Base-by-base conservation (phyloP, 768 basidiomycete species). In the Lactarius psammicola region DNA sequence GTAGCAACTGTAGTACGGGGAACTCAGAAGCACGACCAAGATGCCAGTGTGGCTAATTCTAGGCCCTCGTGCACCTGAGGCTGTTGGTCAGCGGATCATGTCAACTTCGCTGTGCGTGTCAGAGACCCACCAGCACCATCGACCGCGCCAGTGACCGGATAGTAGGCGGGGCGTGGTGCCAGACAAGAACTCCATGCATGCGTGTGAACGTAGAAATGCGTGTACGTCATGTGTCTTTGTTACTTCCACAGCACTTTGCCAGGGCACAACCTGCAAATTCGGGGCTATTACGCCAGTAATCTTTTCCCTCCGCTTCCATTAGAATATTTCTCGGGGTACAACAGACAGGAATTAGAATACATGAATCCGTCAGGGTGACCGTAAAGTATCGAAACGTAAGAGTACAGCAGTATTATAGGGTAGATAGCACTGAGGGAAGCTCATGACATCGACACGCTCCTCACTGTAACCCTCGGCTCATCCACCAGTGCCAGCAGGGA, bases 381-480 rank as follows among this genome's bases (percentile, higher is more conserved):
- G 23, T 66, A 62, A 18, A 62, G 11, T 57, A 53, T 8, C 13
- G 33, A 65, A 30, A 26, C 51, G 23, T 42, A 58, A 57, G 34
- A 62, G 31, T 66, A 66, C 65, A 66, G 30, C 36, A 17, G 4
- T 34, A 66, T 57, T 23, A 40, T 51, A 17, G 49, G 38, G 49
- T 56, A 18, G 34, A 11, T 34, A 57, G 60, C 46, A 61, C 34
- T 36, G 54, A 56, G 34, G 49, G 54, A 33, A n/a, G 26, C 49
- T 15, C 60, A 33, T 51, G 36, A 61, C 18, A 40, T 34, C 51
- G 7, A 44, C 17, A 18, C 13, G 33, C 42, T 26, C 49, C 49
- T 51, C 26, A 26, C 33, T 54, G 23, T n/a, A 30, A 26, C 28
- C 30, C 20, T 49, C 4, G n/a, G 65, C 23, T 61, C 20, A 55